phyloP scores from a whole-genome alignment of 2,329 filamentous ascomycete genomes.

The Aspergillus sp. region DNA sequence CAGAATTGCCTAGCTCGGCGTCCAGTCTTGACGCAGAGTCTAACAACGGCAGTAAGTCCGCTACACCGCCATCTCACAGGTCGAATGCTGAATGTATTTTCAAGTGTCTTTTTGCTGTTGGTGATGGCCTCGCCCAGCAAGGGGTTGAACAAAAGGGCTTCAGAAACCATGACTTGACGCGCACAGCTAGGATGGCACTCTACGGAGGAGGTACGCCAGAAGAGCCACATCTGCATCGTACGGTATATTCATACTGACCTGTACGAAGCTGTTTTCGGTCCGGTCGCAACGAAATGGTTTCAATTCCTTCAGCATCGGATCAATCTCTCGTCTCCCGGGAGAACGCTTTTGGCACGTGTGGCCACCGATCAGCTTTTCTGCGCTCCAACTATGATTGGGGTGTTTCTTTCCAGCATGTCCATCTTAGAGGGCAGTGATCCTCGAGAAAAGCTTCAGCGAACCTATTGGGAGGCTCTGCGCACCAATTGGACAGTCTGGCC shows the following conservation, averaged over 20 bases:
- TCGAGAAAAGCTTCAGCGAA: conserved; percentile 10
- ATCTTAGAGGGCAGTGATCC: conserved; percentile 11
- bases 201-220: conserved; percentile 13
- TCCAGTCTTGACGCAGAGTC: conserved; percentile 15
- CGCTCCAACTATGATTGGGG: conserved; percentile 16
- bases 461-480: conserved; percentile 14
- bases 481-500: conserved; percentile 17
- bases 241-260: too few relatives aligned
- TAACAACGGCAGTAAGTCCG: conserved; percentile 13
- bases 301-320: conserved; percentile 12
- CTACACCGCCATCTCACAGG: not conserved
- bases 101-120: conserved; percentile 14
- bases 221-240: too few relatives aligned
- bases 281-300: conserved; percentile 17
- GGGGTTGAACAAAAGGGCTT: conserved; percentile 12
- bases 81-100: not conserved
- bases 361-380: conserved; percentile 13
- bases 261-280: conserved; percentile 12
- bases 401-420: conserved; percentile 17
- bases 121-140: conserved; percentile 15
- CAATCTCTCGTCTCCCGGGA: not conserved
- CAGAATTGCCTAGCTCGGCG: conserved; percentile 12
- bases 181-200: conserved; percentile 11
- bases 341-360: conserved; percentile 11
- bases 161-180: conserved; percentile 10